Conservation (phyloP, 176 grass and related monocot species). For the Saccharum spontaneum region DNA sequence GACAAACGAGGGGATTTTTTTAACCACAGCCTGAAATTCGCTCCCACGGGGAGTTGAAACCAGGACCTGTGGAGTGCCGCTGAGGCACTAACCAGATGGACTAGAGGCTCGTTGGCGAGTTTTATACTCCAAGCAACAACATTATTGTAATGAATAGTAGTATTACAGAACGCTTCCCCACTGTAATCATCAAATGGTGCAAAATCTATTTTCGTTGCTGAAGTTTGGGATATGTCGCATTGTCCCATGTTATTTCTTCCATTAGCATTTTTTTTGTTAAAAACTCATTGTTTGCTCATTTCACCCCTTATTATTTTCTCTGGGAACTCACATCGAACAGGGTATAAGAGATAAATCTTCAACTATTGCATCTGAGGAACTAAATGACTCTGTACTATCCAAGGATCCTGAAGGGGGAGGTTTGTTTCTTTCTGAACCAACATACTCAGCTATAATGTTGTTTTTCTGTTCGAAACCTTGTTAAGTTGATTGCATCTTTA, state of each 20-base stretch:
- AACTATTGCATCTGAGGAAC: constrained; percentile 21
- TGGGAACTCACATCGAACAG: background rate
- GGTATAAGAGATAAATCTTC: background rate
- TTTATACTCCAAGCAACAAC: background rate
- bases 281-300: background rate
- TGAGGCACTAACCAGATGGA: no score
- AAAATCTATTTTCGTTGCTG: background rate
- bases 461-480: background rate
- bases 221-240: background rate
- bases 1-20: no score
- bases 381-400: constrained; percentile 27
- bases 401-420: constrained; percentile 44
- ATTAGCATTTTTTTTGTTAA: background rate
- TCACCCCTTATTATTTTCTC: background rate
- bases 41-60: no score
- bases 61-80: no score
- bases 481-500: constrained; percentile 38
- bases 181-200: background rate
- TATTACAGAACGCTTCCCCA: background rate
- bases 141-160: background rate
- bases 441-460: constrained; percentile 3
- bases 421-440: constrained; percentile 29
- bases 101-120: background rate
- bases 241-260: background rate
- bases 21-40: no score